phyloP scores from a whole-genome alignment of 2,329 filamentous ascomycete species.

The Clonostachys solani region DNA sequence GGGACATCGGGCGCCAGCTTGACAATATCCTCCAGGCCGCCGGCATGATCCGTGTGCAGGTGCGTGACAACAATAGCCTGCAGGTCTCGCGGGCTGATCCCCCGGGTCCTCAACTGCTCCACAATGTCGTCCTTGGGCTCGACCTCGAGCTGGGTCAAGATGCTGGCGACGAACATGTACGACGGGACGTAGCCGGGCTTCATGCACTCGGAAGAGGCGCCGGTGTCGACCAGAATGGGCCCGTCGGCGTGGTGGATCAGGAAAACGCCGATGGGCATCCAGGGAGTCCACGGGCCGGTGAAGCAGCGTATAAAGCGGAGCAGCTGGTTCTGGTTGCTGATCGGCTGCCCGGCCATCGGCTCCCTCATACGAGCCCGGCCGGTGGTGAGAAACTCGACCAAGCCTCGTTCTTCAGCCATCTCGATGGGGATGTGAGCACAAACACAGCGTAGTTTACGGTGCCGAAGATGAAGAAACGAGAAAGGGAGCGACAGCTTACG shows the following conservation, averaged over 20 bases:
- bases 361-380: slow-evolving; percentile 9
- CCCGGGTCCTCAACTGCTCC: slow-evolving; percentile 6
- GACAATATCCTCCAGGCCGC: slow-evolving; percentile 16
- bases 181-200: slow-evolving; percentile 10
- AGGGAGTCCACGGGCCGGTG: slow-evolving; percentile 9
- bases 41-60: slow-evolving; percentile 19
- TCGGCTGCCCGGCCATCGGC: slow-evolving; percentile 8
- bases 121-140: slow-evolving; percentile 10
- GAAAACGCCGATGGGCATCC: slow-evolving; percentile 12
- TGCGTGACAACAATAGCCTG: slow-evolving; percentile 19
- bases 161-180: slow-evolving; percentile 2
- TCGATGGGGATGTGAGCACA: too few species aligned
- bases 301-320: slow-evolving; percentile 11
- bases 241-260: slow-evolving; percentile 11
- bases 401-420: too few species aligned
- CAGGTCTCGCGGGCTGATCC: slow-evolving; percentile 11
- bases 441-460: too few species aligned
- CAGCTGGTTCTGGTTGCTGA: slow-evolving; percentile 8
- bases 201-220: slow-evolving; percentile 10
- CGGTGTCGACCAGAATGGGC: slow-evolving; percentile 14
- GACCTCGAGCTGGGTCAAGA: slow-evolving; percentile 1
- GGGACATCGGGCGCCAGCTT: slow-evolving; percentile 14
- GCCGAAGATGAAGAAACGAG: too few species aligned
- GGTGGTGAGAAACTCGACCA: slow-evolving; percentile 8
- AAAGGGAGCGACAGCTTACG: too few species aligned